Evolutionary conservation across 2,329 filamentous ascomycete genomes (phyloP).

Genomic region (Trichothecium sympodiale): DNA sequence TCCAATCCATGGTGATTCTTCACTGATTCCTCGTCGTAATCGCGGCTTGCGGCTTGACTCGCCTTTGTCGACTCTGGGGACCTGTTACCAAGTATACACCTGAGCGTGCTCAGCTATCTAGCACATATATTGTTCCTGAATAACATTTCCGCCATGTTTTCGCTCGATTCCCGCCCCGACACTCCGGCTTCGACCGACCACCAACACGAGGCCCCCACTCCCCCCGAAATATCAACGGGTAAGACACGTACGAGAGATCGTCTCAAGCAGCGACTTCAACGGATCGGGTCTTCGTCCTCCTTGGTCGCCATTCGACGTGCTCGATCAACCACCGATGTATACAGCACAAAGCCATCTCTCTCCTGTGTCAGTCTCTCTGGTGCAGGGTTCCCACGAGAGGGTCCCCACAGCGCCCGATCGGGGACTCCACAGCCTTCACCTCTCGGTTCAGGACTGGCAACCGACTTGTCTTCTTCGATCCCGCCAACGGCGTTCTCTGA

Average conservation of each 20-base stretch:
- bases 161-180: no score
- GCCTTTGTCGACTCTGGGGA: no score
- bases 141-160: no score
- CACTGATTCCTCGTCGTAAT: no score
- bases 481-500: constrained; percentile 29
- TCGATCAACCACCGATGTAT: constrained; percentile 57
- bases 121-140: no score
- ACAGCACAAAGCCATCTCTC: constrained; percentile 41
- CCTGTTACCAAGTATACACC: no score
- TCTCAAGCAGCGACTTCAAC: constrained; percentile 38
- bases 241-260: no score
- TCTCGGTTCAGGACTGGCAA: constrained; percentile 17
- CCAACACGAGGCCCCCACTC: not conserved
- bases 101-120: no score
- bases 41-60: no score
- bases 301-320: constrained; percentile 52
- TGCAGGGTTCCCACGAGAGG: constrained; percentile 16
- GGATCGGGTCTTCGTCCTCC: constrained; percentile 72
- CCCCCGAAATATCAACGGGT: not conserved
- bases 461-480: constrained; percentile 22
- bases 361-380: constrained; percentile 44
- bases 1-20: no score
- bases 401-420: constrained; percentile 14
- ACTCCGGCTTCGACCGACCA: not conserved
- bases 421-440: constrained; percentile 28